Evolutionary conservation across 495 filamentous ascomycete species (phyloP).

Genomic region (Penicillium samsonianum): DNA sequence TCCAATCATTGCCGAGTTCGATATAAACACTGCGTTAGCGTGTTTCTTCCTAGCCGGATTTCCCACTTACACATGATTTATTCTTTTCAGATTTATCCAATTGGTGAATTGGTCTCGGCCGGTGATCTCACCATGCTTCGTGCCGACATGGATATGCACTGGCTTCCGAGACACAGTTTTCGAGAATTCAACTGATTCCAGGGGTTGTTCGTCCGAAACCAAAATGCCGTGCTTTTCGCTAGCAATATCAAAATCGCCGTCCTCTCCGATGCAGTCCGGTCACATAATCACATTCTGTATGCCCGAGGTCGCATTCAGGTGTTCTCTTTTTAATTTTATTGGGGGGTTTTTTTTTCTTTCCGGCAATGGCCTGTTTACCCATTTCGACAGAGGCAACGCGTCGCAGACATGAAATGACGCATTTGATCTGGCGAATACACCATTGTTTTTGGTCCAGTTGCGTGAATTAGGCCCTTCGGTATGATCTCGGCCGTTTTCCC

Average conservation of each 20-base stretch:
- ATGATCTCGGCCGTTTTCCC: background rate
- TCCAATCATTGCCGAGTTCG: conserved; percentile 9
- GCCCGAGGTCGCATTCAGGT: conserved; percentile 1
- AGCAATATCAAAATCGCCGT: conserved; percentile 5
- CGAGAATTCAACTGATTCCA: background rate
- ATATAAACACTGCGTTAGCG: conserved; percentile 11
- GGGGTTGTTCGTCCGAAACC: conserved; percentile 10
- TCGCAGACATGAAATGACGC: background rate
- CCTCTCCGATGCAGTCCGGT: background rate
- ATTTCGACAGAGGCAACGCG: background rate
- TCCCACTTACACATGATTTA: background rate
- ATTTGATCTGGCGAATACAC: background rate
- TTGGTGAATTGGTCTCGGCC: conserved; percentile 8
- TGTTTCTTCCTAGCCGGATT: background rate
- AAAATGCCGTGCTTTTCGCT: conserved; percentile 6
- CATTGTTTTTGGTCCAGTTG: background rate
- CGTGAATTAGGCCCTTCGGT: background rate
- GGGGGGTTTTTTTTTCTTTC: background rate
- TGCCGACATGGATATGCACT: conserved; percentile 6
- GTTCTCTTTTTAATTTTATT: background rate
- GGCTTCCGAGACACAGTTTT: background rate
- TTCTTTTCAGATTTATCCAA: background rate
- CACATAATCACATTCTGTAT: background rate
- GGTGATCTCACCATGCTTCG: conserved; percentile 7
- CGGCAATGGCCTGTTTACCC: background rate